Evolutionary conservation across 2,329 filamentous ascomycete species (phyloP), one percentile per base, ranked within the genome.

Genomic region (Westerdykella sp.): DNA sequence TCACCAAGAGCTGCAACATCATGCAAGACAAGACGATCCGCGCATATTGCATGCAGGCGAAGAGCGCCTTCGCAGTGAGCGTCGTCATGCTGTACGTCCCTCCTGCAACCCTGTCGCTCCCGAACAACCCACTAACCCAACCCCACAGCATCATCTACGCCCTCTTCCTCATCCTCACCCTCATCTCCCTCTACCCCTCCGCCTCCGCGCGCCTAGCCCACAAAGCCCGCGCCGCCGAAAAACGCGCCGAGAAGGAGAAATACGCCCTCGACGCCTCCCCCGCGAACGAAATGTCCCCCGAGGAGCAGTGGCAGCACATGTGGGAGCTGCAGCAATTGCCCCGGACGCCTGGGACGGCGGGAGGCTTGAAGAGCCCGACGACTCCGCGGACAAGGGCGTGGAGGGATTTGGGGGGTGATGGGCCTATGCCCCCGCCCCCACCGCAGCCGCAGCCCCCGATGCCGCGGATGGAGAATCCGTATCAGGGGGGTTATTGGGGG

Each of bases 1-100:
- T 90, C 54, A 76, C 77, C 42, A 80, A 84, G 63, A 79, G 78
- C 48, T 91, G 86, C 68, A 71, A 67, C 41, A 73, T 83, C 31
- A 81, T 82, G 2, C 71, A 70, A 41, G 70, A 74, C 5, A 74
- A 74, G 39, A 75, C 77, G 22, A 71, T 77, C 38, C 68, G 74
- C 42, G 59, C 65, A 6, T 80, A 78, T 55, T 91, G 86, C 64
- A 67, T 73, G 57, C 75, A 85, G 62, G 84, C 85, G 6, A 84
- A 87, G 62, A 78, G 74, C 41, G 73, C 75, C 12, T 84, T 87
- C 54, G 83, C 77, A 12, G 72, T 79, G 15, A 81, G 80, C 1
- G 66, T 82, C 12, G 71, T 82, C 51, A 81, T 87, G 78, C 70
- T 86, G 83, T 86, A 73, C 70, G 81, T 76, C 28, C 31, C 25